Evolutionary conservation across 2,329 filamentous ascomycete species (phyloP), one percentile per base, ranked within the genome.

Genomic region (Aspergillus arachidicola): DNA sequence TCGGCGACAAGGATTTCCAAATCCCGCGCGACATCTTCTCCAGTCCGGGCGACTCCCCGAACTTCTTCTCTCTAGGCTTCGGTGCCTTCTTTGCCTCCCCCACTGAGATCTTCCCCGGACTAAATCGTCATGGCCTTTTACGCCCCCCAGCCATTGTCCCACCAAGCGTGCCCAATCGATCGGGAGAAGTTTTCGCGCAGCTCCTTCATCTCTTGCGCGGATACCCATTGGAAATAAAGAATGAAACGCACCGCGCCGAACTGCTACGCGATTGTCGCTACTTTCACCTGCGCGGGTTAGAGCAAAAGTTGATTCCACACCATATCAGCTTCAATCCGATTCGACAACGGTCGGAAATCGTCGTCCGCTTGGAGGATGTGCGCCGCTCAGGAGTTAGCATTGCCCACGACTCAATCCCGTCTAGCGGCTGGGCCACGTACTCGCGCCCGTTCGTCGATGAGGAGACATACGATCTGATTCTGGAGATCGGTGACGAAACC

Each of bases 21-120:
- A 94, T 98, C 68, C 91, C 94, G 2, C 91, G 93, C 66, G 92
- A 96, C 70, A 84, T 96, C 65, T 96, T 98, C 78, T 90, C 87
- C 34, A 86, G 87, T 41, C 92, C 93, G 0, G 94, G 94, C 30
- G 94, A 98, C 79, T 89, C 88, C n/a, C 94, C 94, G 14, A 98
- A 98, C 77, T 98, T 93, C 84, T 98, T 98, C 82, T 91, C 93
- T 0, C 86, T 97, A 4, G 94, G 94, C 63, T 97, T 96, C 73
- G 90, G 89, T 43, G 87, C 92, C 70, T 96, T 96, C 84, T 96
- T 97, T 81, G 89, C 89, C 19, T 88, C 87, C 2, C 91, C 91
- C 0, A 84, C 87, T 16, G 90, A 96, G 71, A 86, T 93, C 6
- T 97, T 97, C 70, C 94, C 94, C 0, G 94, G 94, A 1, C 85